A percentile compares a stretch with the other conserved stretches of the same genome.
Conservation (phyloP, 495 filamentous ascomycete genomes). For the Penicillium subrubescens region DNA sequence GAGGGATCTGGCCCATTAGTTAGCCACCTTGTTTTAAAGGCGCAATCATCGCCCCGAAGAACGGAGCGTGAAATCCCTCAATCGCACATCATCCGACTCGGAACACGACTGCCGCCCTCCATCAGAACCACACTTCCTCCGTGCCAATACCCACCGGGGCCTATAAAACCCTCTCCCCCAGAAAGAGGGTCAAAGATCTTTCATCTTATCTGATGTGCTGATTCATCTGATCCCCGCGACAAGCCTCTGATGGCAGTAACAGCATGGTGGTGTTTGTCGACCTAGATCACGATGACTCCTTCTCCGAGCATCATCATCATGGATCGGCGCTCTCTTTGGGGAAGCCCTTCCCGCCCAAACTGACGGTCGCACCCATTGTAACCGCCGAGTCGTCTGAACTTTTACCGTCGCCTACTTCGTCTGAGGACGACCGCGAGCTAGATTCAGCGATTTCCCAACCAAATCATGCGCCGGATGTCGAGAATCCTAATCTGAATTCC, state of each 20-base stretch:
- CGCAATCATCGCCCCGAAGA: constrained; percentile 3
- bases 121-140: constrained; percentile 12
- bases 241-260: constrained; percentile 31
- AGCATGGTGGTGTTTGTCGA: constrained; percentile 54
- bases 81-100: constrained; percentile 11
- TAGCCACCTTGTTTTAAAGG: background rate
- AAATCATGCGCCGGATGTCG: background rate
- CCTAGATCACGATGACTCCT: constrained; percentile 38
- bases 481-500: constrained; percentile 64
- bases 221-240: constrained; percentile 8
- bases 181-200: background rate
- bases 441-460: background rate
- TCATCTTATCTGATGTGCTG: constrained; percentile 34
- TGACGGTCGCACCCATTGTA: constrained; percentile 23
- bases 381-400: constrained; percentile 13
- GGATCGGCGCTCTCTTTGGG: constrained; percentile 18
- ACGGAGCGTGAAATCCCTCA: constrained; percentile 9
- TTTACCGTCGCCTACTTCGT: constrained; percentile 15
- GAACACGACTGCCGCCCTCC: constrained; percentile 5
- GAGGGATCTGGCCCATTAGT: background rate
- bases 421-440: constrained; percentile 31
- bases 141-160: constrained; percentile 1
- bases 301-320: constrained; percentile 24
- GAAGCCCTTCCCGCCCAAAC: constrained; percentile 31
- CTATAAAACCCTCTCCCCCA: constrained; percentile 21